Base-by-base conservation (phyloP, 768 basidiomycete genomes). In the Mycena rebaudengoi region DNA sequence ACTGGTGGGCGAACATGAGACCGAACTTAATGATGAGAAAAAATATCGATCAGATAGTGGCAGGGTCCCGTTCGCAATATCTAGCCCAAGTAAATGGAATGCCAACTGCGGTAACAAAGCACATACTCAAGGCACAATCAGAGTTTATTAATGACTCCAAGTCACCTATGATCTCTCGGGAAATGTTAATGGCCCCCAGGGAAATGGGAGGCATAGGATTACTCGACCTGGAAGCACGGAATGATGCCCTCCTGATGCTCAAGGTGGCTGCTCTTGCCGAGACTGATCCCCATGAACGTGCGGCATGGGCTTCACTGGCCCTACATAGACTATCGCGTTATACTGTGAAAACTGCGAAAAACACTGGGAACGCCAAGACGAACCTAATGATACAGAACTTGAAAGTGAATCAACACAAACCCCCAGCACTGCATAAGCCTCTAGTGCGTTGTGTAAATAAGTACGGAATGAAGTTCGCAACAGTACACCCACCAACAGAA, bases 21-120 rank as follows among this genome's bases (percentile, higher is more conserved):
- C 51, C 51, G 5, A 37, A 32, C 2, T 12, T 53, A 6, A 28
- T 13, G 2, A 28, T 37, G 51, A 35, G 53, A 48, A n/a, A 44
- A 6, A 29, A 48, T 0, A 45, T 45, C 1, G 51, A 53, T 37
- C 51, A 53, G 16, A 53, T 53, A 14, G 65, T 65, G 11, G 61
- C 77, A 0, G 78, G 75, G 0, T 76, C 77, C 0, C 66, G 68
- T 21, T 78, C 79, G 0, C 80, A 82, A 50, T 82, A 78, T 69
- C 65, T 76, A 0, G 71, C 0, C n/a, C n/a, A n/a, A n/a, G n/a
- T n/a, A n/a, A n/a, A n/a, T n/a, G n/a, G n/a, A n/a, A 81, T 82
- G 79, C 79, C 79, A 0, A 2, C 3, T 4, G 32, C 23, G 3
- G 50, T 33, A 7, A 20, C 32, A 12, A 52, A 52, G 23, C 45